A percentile compares a stretch with the other conserved stretches of the same genome.
phyloP scores from a whole-genome alignment of 106 monocot genomes.

The Acorus gramineus region DNA sequence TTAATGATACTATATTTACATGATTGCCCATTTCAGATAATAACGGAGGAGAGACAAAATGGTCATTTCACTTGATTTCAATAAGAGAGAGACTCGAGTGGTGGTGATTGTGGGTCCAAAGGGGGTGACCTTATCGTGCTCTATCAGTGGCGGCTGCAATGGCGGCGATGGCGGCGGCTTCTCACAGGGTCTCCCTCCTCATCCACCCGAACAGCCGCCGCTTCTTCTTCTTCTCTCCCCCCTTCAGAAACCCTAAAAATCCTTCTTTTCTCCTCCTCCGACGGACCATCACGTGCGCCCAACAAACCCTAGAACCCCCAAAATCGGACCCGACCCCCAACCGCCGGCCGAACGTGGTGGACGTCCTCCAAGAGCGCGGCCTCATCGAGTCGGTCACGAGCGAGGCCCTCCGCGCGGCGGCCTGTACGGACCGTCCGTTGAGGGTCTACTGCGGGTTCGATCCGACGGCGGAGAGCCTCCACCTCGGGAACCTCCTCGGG shows the following conservation, averaged over 20 bases:
- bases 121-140: too few relatives aligned
- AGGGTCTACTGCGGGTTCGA: slow-evolving; percentile 93
- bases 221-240: too few relatives aligned
- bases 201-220: background rate
- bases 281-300: background rate
- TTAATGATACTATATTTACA: too few relatives aligned
- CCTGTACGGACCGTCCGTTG: slow-evolving; percentile 16
- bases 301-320: background rate
- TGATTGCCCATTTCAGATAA: too few relatives aligned
- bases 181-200: slow-evolving; percentile 15
- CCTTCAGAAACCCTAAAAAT: slow-evolving; percentile 10
- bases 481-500: slow-evolving; percentile 78
- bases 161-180: slow-evolving; percentile 8
- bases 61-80: too few relatives aligned
- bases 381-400: slow-evolving; percentile 69
- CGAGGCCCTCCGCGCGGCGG: slow-evolving; percentile 36
- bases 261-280: background rate
- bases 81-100: too few relatives aligned
- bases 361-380: slow-evolving; percentile 64
- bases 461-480: slow-evolving; percentile 92
- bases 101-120: too few relatives aligned
- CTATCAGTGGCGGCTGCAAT: slow-evolving; percentile 4
- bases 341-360: slow-evolving; percentile 33
- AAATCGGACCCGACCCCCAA: background rate
- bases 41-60: too few relatives aligned